Conservation (phyloP, 352 stramenopile species). For the Pythium utonaiense region DNA sequence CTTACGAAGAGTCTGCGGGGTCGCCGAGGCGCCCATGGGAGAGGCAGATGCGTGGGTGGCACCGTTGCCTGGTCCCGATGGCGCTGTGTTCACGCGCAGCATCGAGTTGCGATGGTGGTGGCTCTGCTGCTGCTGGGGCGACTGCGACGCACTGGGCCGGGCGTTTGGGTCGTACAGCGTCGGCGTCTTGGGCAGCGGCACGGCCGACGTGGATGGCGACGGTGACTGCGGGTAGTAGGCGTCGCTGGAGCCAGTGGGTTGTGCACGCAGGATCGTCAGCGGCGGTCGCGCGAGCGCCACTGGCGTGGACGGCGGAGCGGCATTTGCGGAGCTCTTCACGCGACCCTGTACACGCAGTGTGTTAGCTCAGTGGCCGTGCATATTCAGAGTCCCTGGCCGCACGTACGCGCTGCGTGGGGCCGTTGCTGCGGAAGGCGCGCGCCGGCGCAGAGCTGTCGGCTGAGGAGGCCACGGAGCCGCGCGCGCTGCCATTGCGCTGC, state of each 20-base stretch:
- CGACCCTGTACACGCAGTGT: constrained; percentile 26
- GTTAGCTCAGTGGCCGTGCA: no score
- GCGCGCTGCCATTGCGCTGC: neutral
- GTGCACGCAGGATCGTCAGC: constrained; percentile 30
- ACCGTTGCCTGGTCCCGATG: neutral
- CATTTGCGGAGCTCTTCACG: constrained; percentile 22
- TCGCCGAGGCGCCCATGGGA: constrained; percentile 1
- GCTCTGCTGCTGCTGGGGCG: constrained; percentile 1
- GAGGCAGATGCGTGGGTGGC: neutral
- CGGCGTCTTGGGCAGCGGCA: neutral
- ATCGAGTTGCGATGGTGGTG: constrained; percentile 12
- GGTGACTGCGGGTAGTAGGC: constrained; percentile 8
- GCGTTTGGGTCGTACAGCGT: constrained; percentile 11
- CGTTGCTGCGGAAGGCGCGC: constrained; percentile 27
- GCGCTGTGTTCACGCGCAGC: constrained; percentile 19
- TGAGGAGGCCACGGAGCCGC: neutral
- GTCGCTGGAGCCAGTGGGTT: neutral
- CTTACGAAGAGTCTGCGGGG: constrained; percentile 1
- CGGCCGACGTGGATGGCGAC: no score
- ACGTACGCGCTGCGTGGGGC: constrained; percentile 19
- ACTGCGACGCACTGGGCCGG: neutral
- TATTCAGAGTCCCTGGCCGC: no score
- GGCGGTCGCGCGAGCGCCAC: constrained; percentile 43
- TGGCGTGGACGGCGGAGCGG: constrained; percentile 2
- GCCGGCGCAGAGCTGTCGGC: constrained; percentile 5